Conservation (phyloP, 441 rosid species). For the Euphorbia schlechtendalii region DNA sequence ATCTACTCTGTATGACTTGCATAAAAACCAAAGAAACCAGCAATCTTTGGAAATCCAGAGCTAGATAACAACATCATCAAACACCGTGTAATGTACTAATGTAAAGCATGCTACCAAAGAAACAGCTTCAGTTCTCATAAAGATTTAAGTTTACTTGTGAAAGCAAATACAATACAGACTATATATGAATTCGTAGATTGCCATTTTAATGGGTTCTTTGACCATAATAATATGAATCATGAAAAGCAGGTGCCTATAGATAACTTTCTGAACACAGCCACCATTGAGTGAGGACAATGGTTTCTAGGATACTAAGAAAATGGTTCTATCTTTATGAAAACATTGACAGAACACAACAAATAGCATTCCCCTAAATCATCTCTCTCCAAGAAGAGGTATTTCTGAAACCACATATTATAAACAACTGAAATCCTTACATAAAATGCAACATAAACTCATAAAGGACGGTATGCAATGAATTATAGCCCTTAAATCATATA, state of each 20-base stretch:
- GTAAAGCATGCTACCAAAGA: background rate
- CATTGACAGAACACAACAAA: background rate
- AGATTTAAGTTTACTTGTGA: background rate
- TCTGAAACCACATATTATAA: background rate
- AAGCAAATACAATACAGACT: background rate
- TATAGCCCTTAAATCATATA: background rate
- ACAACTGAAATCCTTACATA: background rate
- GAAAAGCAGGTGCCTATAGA: background rate
- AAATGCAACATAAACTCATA: no score
- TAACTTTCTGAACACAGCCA: background rate
- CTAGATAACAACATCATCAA: background rate
- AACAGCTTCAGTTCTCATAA: background rate
- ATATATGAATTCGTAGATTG: background rate
- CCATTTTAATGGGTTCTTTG: background rate
- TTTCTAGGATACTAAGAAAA: background rate
- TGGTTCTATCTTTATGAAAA: background rate
- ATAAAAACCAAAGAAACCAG: background rate
- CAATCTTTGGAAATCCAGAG: background rate
- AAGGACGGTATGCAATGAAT: background rate
- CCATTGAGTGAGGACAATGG: background rate
- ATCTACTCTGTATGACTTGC: background rate
- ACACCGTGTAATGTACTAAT: background rate
- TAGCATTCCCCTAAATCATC: background rate
- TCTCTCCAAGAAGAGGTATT: background rate
- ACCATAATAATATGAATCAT: background rate